These are phyloP conservation scores for Metschnikowia borealis DNA, from an alignment of 805 yeast species.

Conservation along the genomic window DNA sequence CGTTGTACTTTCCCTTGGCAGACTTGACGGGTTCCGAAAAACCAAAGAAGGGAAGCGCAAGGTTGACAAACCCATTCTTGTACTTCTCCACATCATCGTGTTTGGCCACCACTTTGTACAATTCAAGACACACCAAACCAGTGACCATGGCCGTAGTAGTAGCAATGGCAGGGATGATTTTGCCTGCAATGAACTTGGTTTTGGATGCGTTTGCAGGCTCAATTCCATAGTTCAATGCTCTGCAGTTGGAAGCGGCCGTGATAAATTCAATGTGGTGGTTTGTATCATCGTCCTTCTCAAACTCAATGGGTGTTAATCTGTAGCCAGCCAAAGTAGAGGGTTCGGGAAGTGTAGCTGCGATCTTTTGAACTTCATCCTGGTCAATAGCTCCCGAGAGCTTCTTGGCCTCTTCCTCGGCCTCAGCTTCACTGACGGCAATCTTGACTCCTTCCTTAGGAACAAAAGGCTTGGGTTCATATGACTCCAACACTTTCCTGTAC, in stretches of 20 bases:
- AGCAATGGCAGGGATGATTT: slow-evolving; percentile 98
- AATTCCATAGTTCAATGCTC: slow-evolving; percentile 88
- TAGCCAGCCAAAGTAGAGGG: slow-evolving; percentile 88
- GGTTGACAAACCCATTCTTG: slow-evolving; percentile 87
- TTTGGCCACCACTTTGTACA: slow-evolving; percentile 81
- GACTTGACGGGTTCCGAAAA: slow-evolving; percentile 95
- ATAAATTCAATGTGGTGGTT: slow-evolving; percentile 97
- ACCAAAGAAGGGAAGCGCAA: slow-evolving; percentile 94
- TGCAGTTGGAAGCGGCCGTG: slow-evolving; percentile 90
- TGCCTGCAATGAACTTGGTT: slow-evolving; percentile 97
- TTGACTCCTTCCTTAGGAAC: slow-evolving; percentile 69
- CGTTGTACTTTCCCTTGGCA: slow-evolving; percentile 75
- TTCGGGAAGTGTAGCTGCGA: slow-evolving; percentile 80
- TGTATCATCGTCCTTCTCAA: slow-evolving; percentile 96
- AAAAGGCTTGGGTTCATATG: slow-evolving; percentile 50
- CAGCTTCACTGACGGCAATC: slow-evolving; percentile 82
- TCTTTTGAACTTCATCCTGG: slow-evolving; percentile 57
- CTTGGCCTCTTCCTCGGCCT: slow-evolving; percentile 77
- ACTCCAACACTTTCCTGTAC: slow-evolving; percentile 53
- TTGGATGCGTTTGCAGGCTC: slow-evolving; percentile 84
- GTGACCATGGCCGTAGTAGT: slow-evolving; percentile 98
- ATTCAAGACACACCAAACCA: slow-evolving; percentile 87
- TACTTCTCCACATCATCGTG: slow-evolving; percentile 75
- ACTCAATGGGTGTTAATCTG: slow-evolving; percentile 83
- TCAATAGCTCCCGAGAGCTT: slow-evolving; percentile 41